Base-by-base conservation (phyloP, 116 monocot genomes). In the Dioscorea cayenensis region DNA sequence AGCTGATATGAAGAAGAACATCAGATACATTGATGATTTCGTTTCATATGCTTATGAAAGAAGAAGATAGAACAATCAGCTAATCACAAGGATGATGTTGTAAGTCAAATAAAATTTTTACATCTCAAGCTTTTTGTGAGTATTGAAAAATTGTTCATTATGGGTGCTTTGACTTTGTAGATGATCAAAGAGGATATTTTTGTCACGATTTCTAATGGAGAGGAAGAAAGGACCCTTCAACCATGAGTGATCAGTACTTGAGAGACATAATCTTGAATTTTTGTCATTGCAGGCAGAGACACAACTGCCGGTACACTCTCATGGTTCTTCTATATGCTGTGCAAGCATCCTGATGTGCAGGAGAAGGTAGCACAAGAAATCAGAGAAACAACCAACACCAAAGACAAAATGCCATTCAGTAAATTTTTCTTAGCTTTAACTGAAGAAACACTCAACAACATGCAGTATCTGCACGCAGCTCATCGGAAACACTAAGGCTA, bases 1-100 rank as follows among this genome's bases (percentile, higher is more conserved):
- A 60, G 84, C 74, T 0, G 12, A 22, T 10, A 68, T 86, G 55
- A 86, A 77, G 77, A 86, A 59, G 63, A 79, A 84, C 14, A 38
- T 90, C 19, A 69, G 72, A 29, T 49, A 84, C 51, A 82, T 92
- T 37, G 86, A 92, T 71, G 86, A 80, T 37, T 92, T 92, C 65
- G 80, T 89, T 28, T 77, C n/a, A 77, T 70, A 68, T 60, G 12
- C n/a, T 90, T 6, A 90, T 90, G n/a, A 22, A 49, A 73, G 4
- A 60, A 16, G 13, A 88, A 84, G 69, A 74, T 27, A 3, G 75
- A 78, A 28, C 69, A 75, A 36, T 59, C 73, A 64, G 61, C 76
- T 51, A 21, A 58, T 63, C 51, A 72, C 18, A n/a, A 28, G 27
- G 51, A 37, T 49, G 66, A 77, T 38, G 66, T 14, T 38, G 81